Base-by-base conservation (phyloP, 768 basidiomycete genomes). In the Lactarius deliciosus region DNA sequence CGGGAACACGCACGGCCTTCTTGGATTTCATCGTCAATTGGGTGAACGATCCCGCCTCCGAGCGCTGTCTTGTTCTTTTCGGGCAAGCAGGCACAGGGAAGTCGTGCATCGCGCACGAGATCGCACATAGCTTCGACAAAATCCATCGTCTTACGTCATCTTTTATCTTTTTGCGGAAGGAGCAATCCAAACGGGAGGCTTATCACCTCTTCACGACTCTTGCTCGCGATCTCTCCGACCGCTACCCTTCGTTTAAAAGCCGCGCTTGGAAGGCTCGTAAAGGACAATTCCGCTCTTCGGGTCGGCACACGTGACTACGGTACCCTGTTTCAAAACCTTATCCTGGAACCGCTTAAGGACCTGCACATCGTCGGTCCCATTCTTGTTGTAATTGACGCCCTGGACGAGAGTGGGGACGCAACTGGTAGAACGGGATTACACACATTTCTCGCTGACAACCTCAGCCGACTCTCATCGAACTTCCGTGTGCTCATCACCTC, bases 151-250 rank as follows among this genome's bases (percentile, higher is more conserved):
- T 57, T 20, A 20, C 30, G 2, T 20, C 32, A n/a, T 57, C 28
- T 0, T 57, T 57, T 0, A 32, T 32, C 28, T 57, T 57, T 36
- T 18, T 57, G 22, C 57, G 57, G 4, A 32, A 38, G 57, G 57
- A 57, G 11, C 30, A 32, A 36, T 38, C 57, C 15, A 38, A 57
- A 18, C 20, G 34, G 34, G 34, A 34, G 34, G 34, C 30, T 5
- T 57, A 57, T 20, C 57, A 34, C 8, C 32, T 57, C 11, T 60
- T 60, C 58, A 60, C 58, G 25, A 60, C 58, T 20, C 58, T 60
- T 11, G 28, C 28, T 28, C 36, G 22, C 13, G 38, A 40, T 40
- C 58, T 60, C 38, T 16, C 22, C 25, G 36, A 40, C 36, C 36
- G 40, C 22, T 60, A 25, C 10, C 58, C 38, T 18, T 60, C 38